phyloP scores from a whole-genome alignment of 2,329 filamentous ascomycete genomes.

The Ustilaginoidea virens region DNA sequence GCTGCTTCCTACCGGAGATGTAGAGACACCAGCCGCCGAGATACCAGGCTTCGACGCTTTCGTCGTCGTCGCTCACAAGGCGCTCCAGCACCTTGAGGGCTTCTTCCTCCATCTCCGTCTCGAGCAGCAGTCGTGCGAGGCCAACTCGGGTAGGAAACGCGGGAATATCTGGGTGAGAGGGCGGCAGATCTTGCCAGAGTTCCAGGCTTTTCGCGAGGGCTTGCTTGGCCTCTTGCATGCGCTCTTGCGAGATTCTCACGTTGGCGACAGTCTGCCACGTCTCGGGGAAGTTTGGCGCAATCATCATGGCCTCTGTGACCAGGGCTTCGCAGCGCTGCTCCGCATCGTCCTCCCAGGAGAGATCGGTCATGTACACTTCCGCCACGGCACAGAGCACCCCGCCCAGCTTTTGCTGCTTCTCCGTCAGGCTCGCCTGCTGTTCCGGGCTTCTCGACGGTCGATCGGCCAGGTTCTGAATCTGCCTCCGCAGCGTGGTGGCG shows the following conservation, averaged over 20 bases:
- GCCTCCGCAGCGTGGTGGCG: constrained; percentile 53
- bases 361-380: constrained; percentile 98
- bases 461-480: constrained; percentile 50
- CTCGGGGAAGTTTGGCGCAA: constrained; percentile 69
- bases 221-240: constrained; percentile 62
- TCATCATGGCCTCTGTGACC: constrained; percentile 77
- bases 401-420: constrained; percentile 66
- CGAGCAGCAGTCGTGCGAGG: constrained; percentile 73
- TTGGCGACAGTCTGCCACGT: constrained; percentile 93
- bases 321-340: constrained; percentile 77
- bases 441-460: constrained; percentile 20
- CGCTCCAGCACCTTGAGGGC: constrained; percentile 75
- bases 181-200: constrained; percentile 66
- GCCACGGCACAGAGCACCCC: constrained; percentile 87
- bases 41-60: constrained; percentile 94
- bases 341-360: constrained; percentile 84
- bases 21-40: constrained; percentile 88
- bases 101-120: constrained; percentile 72
- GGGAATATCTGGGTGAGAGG: constrained; percentile 57
- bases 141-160: constrained; percentile 78
- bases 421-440: constrained; percentile 34
- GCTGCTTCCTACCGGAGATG: constrained; percentile 56
- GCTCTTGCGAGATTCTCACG: constrained; percentile 76
- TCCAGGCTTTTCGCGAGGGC: constrained; percentile 68
- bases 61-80: constrained; percentile 75